phyloP scores from a whole-genome alignment of 1,139 yeast species.

The Saccharomyces hybrid region DNA sequence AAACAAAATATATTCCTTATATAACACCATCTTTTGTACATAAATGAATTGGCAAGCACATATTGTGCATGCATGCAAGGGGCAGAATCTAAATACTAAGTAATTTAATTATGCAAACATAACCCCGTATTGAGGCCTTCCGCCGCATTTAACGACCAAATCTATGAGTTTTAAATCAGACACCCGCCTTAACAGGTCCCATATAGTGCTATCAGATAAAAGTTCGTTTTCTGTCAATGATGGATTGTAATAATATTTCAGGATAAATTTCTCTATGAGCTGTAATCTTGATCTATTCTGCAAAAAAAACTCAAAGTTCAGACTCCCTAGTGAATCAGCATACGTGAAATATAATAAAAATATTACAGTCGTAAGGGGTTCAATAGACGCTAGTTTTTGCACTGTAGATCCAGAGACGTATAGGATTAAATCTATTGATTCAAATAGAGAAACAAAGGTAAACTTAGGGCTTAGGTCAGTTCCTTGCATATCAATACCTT shows the following conservation, averaged over 20 bases:
- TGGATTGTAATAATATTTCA: constrained; percentile 2
- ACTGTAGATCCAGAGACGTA: neutral
- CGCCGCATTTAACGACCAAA: constrained; percentile 16
- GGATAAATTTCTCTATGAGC: neutral
- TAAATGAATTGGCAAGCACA: neutral
- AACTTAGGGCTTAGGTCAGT: neutral
- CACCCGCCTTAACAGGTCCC: constrained; percentile 15
- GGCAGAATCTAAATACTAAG: neutral
- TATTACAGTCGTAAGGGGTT: constrained; percentile 4
- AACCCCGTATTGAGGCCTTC: constrained; percentile 16
- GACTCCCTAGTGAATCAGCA: constrained; percentile 4
- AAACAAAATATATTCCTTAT: neutral
- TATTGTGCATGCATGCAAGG: neutral
- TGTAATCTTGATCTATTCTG: neutral
- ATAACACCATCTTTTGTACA: neutral
- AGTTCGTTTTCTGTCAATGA: constrained; percentile 7
- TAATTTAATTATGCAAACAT: neutral
- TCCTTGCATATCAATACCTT: neutral
- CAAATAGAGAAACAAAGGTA: neutral
- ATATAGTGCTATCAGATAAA: constrained; percentile 18
- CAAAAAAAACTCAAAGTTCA: neutral
- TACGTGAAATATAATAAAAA: constrained; percentile 6
- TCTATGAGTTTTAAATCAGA: constrained; percentile 17
- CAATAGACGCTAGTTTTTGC: neutral
- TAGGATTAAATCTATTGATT: neutral